Evolutionary conservation across 306 rosid genomes (phyloP).

Genomic region (Lotus japonicus): DNA sequence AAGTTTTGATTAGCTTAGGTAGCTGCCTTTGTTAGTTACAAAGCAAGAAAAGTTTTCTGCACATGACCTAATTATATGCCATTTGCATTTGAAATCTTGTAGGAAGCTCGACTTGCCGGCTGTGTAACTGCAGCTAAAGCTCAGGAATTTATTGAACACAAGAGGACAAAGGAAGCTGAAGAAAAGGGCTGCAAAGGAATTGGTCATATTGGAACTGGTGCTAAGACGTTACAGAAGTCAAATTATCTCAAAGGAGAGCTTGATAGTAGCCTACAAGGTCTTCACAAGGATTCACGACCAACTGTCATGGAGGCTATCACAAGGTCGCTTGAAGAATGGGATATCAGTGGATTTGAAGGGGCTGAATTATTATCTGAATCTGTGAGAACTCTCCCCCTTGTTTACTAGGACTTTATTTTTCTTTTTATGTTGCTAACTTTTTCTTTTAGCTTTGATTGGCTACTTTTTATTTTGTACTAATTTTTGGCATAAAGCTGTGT

Average conservation of each 20-base stretch:
- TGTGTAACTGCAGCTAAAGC: conserved; percentile 63
- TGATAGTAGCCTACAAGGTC: conserved; percentile 40
- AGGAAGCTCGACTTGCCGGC: conserved; percentile 83
- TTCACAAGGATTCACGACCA: conserved; percentile 35
- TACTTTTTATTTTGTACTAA: neutral
- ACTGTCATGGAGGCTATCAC: conserved; percentile 26
- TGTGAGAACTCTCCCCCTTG: conserved; percentile 38
- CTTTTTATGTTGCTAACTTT: neutral
- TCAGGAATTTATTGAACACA: conserved; percentile 43
- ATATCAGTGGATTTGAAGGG: conserved; percentile 53
- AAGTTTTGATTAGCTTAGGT: neutral
- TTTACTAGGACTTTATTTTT: neutral
- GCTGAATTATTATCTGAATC: conserved; percentile 63
- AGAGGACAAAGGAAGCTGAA: conserved; percentile 46
- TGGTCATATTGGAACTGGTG: conserved; percentile 42
- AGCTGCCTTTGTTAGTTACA: neutral
- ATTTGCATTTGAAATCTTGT: conserved; percentile 18
- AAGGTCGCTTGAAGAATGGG: conserved; percentile 59
- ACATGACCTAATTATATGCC: neutral
- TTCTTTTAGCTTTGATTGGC: neutral
- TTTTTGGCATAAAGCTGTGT: too few species aligned
- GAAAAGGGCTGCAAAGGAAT: conserved; percentile 37
- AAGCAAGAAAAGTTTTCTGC: conserved; percentile 4
- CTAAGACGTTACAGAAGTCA: conserved; percentile 32
- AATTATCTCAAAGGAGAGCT: conserved; percentile 40